Percentiles rank a stretch among this genome's conserved stretches.
These are phyloP conservation scores for Talaromyces adpressus DNA, from an alignment of 495 filamentous ascomycete genomes.

Conservation along the genomic window DNA sequence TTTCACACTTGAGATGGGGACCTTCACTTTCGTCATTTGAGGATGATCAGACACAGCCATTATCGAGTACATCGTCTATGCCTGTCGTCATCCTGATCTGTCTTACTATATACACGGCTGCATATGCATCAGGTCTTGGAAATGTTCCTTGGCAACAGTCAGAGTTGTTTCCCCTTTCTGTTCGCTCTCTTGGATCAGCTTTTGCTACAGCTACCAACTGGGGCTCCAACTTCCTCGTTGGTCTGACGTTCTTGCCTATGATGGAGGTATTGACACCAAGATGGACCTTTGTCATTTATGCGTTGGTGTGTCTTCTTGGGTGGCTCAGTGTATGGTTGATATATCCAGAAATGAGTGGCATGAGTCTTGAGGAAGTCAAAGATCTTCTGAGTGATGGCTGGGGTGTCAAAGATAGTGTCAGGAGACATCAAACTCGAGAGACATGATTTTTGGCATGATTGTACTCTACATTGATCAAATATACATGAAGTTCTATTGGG, in stretches of 20 bases:
- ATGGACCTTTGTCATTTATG: conserved; percentile 77
- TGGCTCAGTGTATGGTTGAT: conserved; percentile 61
- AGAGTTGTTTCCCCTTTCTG: conserved; percentile 80
- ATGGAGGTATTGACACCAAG: conserved; percentile 69
- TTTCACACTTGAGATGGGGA: conserved; percentile 45
- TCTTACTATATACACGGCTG: conserved; percentile 76
- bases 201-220: conserved; percentile 87
- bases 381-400: conserved; percentile 65
- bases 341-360: conserved; percentile 79
- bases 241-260: conserved; percentile 78
- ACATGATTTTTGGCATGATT: neutral
- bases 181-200: conserved; percentile 73
- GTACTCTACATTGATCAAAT: neutral
- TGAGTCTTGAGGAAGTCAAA: conserved; percentile 77
- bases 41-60: conserved; percentile 17
- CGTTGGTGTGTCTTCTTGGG: conserved; percentile 57
- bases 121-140: conserved; percentile 82
- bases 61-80: conserved; percentile 15
- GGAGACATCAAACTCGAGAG: conserved; percentile 2
- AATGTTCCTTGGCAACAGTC: conserved; percentile 92
- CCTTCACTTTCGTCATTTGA: neutral
- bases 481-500: neutral
- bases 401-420: conserved; percentile 51
- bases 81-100: conserved; percentile 55
- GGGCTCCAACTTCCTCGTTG: conserved; percentile 82